A percentile compares a stretch with the other conserved stretches of the same genome.
These are phyloP conservation scores for Apiotrichum montevideense DNA, from an alignment of 1,284 basidiomycete species.

Conservation along the genomic window DNA sequence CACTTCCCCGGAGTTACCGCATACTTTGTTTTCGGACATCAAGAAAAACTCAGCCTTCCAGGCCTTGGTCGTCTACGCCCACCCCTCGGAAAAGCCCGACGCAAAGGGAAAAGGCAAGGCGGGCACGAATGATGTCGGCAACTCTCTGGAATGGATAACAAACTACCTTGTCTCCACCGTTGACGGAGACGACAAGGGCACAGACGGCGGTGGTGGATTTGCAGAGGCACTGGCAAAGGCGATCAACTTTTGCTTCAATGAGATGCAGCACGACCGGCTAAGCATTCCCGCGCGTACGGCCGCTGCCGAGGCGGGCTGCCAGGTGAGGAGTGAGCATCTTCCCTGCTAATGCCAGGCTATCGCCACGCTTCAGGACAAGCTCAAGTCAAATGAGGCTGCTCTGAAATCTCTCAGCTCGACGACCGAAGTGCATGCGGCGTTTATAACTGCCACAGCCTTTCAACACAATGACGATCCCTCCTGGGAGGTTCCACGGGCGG, in stretches of 20 bases:
- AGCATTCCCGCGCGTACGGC: conserved; percentile 53
- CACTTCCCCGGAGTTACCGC: conserved; percentile 51
- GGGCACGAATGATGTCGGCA: neutral
- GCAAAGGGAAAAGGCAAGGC: conserved; percentile 26
- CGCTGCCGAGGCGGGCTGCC: conserved; percentile 57
- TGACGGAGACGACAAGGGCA: conserved; percentile 43
- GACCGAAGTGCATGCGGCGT: conserved; percentile 43
- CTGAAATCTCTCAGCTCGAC: conserved; percentile 26
- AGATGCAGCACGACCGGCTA: conserved; percentile 68
- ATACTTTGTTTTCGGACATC: conserved; percentile 70
- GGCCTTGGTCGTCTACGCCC: conserved; percentile 48
- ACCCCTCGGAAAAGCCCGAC: neutral
- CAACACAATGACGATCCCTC: conserved; percentile 21
- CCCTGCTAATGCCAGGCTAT: conserved; percentile 14
- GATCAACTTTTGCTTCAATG: conserved; percentile 65
- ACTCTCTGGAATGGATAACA: conserved; percentile 30
- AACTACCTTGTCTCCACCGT: conserved; percentile 31
- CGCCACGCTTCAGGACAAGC: conserved; percentile 11
- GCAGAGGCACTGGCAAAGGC: conserved; percentile 63
- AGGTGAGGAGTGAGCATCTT: conserved; percentile 50
- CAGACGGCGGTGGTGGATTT: conserved; percentile 56
- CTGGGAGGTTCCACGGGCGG: conserved; percentile 22
- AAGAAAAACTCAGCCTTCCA: conserved; percentile 66
- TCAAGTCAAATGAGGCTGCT: conserved; percentile 3
- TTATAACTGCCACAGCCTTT: conserved; percentile 60